Conservation (phyloP, 768 basidiomycete genomes). For the Basidioascus undulatus region DNA sequence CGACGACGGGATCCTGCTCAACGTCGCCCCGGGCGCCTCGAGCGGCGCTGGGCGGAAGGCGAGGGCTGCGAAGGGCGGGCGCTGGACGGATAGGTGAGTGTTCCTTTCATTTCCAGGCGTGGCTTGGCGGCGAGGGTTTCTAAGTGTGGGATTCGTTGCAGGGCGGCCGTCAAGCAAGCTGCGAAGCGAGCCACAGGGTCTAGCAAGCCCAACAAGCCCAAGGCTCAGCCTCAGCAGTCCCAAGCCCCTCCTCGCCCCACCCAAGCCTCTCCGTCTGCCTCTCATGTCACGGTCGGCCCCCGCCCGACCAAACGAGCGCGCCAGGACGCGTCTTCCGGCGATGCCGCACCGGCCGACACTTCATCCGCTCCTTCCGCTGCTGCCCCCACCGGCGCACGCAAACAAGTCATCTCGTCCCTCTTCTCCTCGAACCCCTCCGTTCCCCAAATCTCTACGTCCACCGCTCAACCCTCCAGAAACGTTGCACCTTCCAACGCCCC, state of each 20-base stretch:
- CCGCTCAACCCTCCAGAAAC: slow-evolving; percentile 16
- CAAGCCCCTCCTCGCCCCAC: slow-evolving; percentile 10
- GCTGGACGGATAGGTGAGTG: slow-evolving; percentile 32
- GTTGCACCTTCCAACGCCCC: slow-evolving; percentile 61
- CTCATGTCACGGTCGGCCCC: neutral
- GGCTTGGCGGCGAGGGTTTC: slow-evolving; percentile 2
- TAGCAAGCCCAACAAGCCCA: slow-evolving; percentile 11
- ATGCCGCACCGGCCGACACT: neutral
- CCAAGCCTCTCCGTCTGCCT: neutral
- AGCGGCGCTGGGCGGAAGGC: slow-evolving; percentile 2
- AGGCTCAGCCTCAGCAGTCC: slow-evolving; percentile 22
- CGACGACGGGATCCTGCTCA: slow-evolving; percentile 14
- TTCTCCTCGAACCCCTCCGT: slow-evolving; percentile 64
- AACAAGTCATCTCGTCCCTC: slow-evolving; percentile 53
- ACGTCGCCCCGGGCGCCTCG: slow-evolving; percentile 10
- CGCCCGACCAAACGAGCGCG: slow-evolving; percentile 28
- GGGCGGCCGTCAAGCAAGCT: slow-evolving; percentile 49
- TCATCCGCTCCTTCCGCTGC: neutral
- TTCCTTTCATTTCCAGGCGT: slow-evolving; percentile 2
- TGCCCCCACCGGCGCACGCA: slow-evolving; percentile 5
- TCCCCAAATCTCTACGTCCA: slow-evolving; percentile 16
- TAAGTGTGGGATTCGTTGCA: slow-evolving; percentile 17
- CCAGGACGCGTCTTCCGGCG: neutral
- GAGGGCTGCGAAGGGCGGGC: slow-evolving; percentile 16
- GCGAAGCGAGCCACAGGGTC: slow-evolving; percentile 25